Evolutionary conservation across 208 protist genomes (phyloP).

Genomic region (Crithidia brevicula): DNA sequence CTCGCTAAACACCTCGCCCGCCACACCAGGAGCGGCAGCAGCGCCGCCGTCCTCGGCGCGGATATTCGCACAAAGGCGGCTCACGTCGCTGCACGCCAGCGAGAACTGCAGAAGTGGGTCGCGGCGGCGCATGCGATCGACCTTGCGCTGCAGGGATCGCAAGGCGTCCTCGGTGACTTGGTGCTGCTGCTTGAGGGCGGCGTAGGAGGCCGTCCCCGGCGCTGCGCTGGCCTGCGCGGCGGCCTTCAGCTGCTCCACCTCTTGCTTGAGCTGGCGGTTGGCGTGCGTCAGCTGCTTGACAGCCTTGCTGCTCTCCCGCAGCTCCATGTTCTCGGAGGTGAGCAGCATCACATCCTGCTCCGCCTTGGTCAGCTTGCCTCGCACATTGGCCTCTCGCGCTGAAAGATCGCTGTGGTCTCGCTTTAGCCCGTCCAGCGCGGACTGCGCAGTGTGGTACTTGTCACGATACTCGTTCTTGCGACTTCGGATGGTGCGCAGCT

Average conservation of each 20-base stretch:
- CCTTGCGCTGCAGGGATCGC: constrained; percentile 82
- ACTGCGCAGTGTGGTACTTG: constrained; percentile 47
- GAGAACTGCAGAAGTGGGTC: constrained; percentile 89
- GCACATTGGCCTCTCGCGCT: constrained; percentile 57
- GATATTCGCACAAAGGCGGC: constrained; percentile 43
- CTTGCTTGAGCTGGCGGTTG: constrained; percentile 45
- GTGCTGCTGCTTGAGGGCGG: constrained; percentile 56
- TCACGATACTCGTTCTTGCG: constrained; percentile 89
- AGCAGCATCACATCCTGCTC: constrained; percentile 88
- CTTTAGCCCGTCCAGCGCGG: constrained; percentile 36
- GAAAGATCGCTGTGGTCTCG: constrained; percentile 38
- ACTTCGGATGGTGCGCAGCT: constrained; percentile 69
- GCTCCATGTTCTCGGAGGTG: constrained; percentile 87
- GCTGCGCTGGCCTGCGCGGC: constrained; percentile 24
- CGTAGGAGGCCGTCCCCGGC: constrained; percentile 38
- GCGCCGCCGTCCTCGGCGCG: not conserved
- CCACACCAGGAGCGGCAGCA: not conserved
- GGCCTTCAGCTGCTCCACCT: constrained; percentile 46
- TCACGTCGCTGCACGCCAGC: constrained; percentile 75
- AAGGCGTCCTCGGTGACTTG: constrained; percentile 62
- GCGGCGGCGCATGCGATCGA: constrained; percentile 75
- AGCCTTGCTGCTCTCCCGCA: constrained; percentile 61
- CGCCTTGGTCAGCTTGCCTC: constrained; percentile 57
- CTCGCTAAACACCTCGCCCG: constrained; percentile 15
- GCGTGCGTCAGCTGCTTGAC: constrained; percentile 54